Percentiles rank a stretch among this genome's conserved stretches.
phyloP scores from a whole-genome alignment of 192 early-diverging fungal species.

The Helicostylum pulchrum region DNA sequence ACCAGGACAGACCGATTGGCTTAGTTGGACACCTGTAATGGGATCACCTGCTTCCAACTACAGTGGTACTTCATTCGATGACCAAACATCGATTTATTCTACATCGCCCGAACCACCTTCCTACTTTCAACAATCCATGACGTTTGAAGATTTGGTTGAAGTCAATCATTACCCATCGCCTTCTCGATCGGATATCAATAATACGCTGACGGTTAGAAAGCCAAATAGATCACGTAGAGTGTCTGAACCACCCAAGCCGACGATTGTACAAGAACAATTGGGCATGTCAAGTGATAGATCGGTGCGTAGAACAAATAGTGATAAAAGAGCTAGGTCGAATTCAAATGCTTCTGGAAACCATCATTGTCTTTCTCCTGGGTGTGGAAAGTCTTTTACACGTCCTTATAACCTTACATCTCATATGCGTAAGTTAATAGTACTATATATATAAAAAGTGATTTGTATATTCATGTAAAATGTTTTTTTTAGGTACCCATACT shows the following conservation, averaged over 20 bases:
- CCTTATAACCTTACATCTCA: slow-evolving; percentile 79
- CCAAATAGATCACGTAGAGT: slow-evolving; percentile 18
- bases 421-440: slow-evolving; percentile 29
- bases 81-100: not conserved
- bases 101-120: slow-evolving; percentile 3
- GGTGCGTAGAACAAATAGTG: slow-evolving; percentile 19
- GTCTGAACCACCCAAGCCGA: slow-evolving; percentile 19
- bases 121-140: not conserved
- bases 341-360: not conserved
- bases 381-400: slow-evolving; percentile 68
- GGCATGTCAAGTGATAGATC: not conserved
- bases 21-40: slow-evolving; percentile 15
- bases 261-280: not conserved
- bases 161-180: not conserved
- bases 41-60: slow-evolving; percentile 6
- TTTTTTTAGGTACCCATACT: slow-evolving; percentile 52
- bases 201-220: slow-evolving; percentile 6
- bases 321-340: slow-evolving; percentile 12
- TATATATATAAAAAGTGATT: too few relatives aligned
- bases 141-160: not conserved
- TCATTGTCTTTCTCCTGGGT: slow-evolving; percentile 40
- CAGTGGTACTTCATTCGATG: slow-evolving; percentile 8
- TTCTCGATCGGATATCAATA: not conserved
- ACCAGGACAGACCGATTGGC: not conserved
- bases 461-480: too few relatives aligned